Evolutionary conservation across 1,284 basidiomycete species (phyloP), one percentile per base, ranked within the genome.

Genomic region (Trametes hirsuta): DNA sequence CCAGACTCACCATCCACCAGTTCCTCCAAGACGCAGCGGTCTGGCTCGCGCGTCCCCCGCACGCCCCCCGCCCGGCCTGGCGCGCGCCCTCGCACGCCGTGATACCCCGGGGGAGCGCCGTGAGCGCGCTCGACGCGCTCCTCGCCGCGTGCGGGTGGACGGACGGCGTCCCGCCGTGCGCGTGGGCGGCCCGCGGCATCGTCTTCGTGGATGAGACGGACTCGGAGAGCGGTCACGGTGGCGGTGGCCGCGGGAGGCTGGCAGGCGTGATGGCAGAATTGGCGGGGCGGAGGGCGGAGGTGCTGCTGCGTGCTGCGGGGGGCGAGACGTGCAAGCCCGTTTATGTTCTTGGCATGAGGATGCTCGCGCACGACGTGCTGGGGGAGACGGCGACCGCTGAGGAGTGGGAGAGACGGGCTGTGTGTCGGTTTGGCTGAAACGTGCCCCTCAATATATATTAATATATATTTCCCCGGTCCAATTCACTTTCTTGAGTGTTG

Each of bases 91-190:
- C 66, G 1, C 55, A 57, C 11, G 30, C 56, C 2, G 62, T 71
- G 8, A 58, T 73, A 34, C 71, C 72, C 4, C 40, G 37, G 0
- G 65, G 64, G 2, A 68, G 66, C 34, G 64, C 60, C 11, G 55
- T 73, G 25, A 51, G 64, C 53, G 59, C 66, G 11, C 61, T 73
- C 14, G 66, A 72, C 11, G 58, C 67, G 21, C 51, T 73, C 18
- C 47, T 72, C 1, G 24, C 64, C 4, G 70, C 67, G 2, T 74
- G 72, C 54, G 68, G 67, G 4, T 72, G 70, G 70, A 45, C 34
- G 14, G 0, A 8, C 37, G 1, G 21, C 52, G 6, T 36, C 58
- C 18, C 18, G 18, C 18, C 18, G 2, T 70, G 66, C 35, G n/a
- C 12, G 4, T 71, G 71, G 71, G 66, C 61, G 6, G 44, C 56